phyloP scores from a whole-genome alignment of 1,284 basidiomycete species.

The Thecaphora thlaspeos region DNA sequence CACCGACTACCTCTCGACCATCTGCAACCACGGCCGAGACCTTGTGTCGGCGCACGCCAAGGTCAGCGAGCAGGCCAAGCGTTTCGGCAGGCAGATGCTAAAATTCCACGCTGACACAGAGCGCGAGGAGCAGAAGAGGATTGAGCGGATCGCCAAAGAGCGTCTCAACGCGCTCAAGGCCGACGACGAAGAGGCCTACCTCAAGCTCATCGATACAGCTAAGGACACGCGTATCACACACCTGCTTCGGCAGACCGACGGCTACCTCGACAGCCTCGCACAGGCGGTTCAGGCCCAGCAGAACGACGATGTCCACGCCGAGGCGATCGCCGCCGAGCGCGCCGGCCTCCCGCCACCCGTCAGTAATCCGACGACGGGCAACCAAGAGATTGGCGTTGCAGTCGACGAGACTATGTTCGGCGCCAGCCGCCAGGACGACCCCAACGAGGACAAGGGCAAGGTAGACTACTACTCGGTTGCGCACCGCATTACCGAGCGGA shows the following conservation, averaged over 20 bases:
- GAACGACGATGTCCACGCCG: constrained; percentile 65
- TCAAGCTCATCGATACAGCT: constrained; percentile 97
- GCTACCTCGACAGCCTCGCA: constrained; percentile 90
- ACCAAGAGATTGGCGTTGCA: constrained; percentile 57
- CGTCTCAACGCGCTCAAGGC: constrained; percentile 96
- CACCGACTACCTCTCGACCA: constrained; percentile 85
- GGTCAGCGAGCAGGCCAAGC: constrained; percentile 60
- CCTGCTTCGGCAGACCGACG: constrained; percentile 87
- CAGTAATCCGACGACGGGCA: constrained; percentile 33
- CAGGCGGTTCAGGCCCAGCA: constrained; percentile 94
- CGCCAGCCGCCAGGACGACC: constrained; percentile 69
- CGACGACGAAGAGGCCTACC: constrained; percentile 98
- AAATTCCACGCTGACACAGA: constrained; percentile 62
- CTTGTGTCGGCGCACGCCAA: constrained; percentile 68
- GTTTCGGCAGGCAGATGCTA: constrained; percentile 60
- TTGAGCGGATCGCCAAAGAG: constrained; percentile 94
- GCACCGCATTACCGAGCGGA: constrained; percentile 85
- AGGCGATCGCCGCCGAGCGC: constrained; percentile 48
- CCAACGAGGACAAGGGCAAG: constrained; percentile 66
- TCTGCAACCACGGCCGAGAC: constrained; percentile 80
- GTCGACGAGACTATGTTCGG: constrained; percentile 87
- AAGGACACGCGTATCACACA: constrained; percentile 99
- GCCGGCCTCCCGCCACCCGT: constrained; percentile 20
- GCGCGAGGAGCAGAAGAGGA: constrained; percentile 66
- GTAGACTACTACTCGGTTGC: constrained; percentile 97